A percentile compares a stretch with the other conserved stretches of the same genome.
These are phyloP conservation scores for Naganishia kalamii DNA, from an alignment of 768 basidiomycete genomes.

Conservation along the genomic window DNA sequence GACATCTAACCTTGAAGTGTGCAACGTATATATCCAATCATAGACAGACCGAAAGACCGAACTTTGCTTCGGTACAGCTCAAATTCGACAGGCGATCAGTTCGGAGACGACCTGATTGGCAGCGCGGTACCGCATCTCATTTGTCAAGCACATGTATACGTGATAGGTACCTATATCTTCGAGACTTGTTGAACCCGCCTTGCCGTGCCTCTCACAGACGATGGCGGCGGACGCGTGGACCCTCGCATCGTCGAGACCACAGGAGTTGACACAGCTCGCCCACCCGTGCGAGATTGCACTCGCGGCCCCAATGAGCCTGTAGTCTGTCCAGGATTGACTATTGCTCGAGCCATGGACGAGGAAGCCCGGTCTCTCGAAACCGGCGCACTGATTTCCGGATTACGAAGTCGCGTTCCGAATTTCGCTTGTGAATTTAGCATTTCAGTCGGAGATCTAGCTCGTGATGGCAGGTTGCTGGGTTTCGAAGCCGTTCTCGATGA, in stretches of 20 bases:
- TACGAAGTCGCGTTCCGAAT: constrained; percentile 9
- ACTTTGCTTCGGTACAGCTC: no score
- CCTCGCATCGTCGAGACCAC: neutral
- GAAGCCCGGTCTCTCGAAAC: neutral
- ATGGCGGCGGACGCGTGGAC: constrained; percentile 5
- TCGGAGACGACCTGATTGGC: no score
- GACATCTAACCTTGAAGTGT: no score
- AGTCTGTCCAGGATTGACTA: neutral
- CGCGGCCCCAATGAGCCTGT: neutral
- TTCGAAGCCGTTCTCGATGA: neutral
- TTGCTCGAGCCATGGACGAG: neutral
- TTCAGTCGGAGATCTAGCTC: constrained; percentile 12
- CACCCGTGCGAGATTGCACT: neutral
- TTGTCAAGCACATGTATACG: no score
- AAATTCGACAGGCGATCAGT: no score
- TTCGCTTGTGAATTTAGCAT: constrained; percentile 12
- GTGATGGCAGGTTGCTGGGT: neutral
- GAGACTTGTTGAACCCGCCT: neutral
- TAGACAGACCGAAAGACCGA: no score
- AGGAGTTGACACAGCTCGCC: constrained; percentile 2
- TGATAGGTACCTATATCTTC: neutral
- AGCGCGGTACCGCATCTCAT: no score
- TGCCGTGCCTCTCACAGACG: neutral
- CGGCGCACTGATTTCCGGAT: neutral
- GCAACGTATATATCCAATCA: no score